Evolutionary conservation across 1,284 basidiomycete genomes (phyloP).

Genomic region (Moesziomyces sp.): DNA sequence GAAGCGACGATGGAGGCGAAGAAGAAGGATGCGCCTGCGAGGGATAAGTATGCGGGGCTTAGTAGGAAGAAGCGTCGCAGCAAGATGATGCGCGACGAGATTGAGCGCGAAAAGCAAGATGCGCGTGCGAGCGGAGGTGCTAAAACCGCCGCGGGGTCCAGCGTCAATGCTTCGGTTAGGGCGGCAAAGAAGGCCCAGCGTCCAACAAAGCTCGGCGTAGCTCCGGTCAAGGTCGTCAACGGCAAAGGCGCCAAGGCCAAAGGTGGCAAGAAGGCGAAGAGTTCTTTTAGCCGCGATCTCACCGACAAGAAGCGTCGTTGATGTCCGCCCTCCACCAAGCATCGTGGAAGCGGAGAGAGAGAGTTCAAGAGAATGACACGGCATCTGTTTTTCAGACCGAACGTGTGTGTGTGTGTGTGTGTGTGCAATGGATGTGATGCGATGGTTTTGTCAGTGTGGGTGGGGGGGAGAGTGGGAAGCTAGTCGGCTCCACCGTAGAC

Average conservation of each 20-base stretch:
- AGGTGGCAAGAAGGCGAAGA: slow-evolving; percentile 33
- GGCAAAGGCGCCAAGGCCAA: slow-evolving; percentile 14
- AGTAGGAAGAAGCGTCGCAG: slow-evolving; percentile 56
- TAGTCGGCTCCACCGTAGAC: slow-evolving; percentile 74
- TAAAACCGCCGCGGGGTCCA: slow-evolving; percentile 15
- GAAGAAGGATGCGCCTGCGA: background rate
- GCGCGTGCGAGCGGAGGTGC: slow-evolving; percentile 15
- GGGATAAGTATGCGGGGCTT: slow-evolving; percentile 58
- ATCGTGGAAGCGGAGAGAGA: background rate
- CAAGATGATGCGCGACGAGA: slow-evolving; percentile 59
- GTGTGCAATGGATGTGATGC: background rate
- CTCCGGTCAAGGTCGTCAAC: slow-evolving; percentile 28
- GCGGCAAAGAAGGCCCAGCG: slow-evolving; percentile 59
- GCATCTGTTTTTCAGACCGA: background rate
- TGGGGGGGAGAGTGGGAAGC: background rate
- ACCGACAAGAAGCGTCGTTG: slow-evolving; percentile 29
- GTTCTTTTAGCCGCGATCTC: slow-evolving; percentile 45
- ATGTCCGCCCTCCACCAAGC: background rate
- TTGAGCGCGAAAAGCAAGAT: slow-evolving; percentile 47
- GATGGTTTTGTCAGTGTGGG: no score
- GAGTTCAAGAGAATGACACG: no score
- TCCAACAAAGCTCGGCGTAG: slow-evolving; percentile 59
- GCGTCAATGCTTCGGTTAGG: slow-evolving; percentile 54
- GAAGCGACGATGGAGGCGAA: slow-evolving; percentile 45
- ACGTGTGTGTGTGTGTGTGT: background rate